Evolutionary conservation across 371 early-diverging fungal genomes (phyloP).

Genomic region (Mortierella sp.): DNA sequence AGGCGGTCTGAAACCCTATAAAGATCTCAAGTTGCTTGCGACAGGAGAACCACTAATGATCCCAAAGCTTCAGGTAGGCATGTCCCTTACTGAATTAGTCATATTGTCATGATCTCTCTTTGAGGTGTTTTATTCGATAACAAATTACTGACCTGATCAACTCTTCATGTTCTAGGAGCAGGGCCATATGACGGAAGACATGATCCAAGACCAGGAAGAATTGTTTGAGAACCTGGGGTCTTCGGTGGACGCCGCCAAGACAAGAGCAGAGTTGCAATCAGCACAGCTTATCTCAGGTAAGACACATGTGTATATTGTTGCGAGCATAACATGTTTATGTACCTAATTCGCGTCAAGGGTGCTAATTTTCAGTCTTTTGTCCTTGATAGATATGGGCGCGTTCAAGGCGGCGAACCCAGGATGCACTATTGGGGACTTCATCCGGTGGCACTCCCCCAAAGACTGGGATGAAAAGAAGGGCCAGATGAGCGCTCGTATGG

Average conservation of each 20-base stretch:
- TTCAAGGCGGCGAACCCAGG: conserved; percentile 71
- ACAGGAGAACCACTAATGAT: conserved; percentile 74
- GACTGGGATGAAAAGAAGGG: conserved; percentile 77
- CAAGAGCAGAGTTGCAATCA: conserved; percentile 84
- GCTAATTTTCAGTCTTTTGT: not conserved
- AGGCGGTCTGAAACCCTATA: conserved; percentile 42
- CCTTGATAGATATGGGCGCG: conserved; percentile 65
- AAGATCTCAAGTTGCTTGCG: conserved; percentile 60
- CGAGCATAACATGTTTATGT: no score
- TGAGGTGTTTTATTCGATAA: not conserved
- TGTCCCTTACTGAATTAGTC: not conserved
- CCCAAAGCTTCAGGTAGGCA: conserved; percentile 75
- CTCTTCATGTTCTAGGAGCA: conserved; percentile 62
- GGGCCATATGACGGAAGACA: conserved; percentile 91
- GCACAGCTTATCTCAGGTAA: conserved; percentile 80
- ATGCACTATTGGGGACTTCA: conserved; percentile 86
- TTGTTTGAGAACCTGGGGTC: conserved; percentile 84
- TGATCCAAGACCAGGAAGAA: conserved; percentile 85
- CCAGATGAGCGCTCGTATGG: conserved; percentile 84
- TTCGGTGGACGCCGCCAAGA: conserved; percentile 75
- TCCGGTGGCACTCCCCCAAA: conserved; percentile 95
- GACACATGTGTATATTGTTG: not conserved
- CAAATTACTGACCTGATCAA: not conserved
- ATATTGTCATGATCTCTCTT: not conserved
- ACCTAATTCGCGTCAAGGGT: not conserved